Base-by-base conservation (phyloP, 2,329 filamentous ascomycete species). In the Ophioceras dolichostomum region DNA sequence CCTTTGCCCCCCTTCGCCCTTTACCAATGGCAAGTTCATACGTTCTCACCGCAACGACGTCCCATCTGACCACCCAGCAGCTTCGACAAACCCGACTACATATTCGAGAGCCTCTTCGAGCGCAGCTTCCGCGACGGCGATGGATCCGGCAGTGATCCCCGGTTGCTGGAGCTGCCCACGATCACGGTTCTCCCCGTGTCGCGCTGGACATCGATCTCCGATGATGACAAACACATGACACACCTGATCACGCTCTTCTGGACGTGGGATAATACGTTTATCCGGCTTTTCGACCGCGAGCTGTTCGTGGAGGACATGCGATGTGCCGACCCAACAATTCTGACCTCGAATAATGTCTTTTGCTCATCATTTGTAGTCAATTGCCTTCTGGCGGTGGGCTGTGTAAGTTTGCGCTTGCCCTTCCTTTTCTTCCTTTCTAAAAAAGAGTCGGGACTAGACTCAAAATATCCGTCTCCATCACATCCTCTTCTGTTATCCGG, bases 331-430 rank as follows among this genome's bases (percentile, higher is more conserved):
- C 26, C 14, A 6, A 17, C 5, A 12, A 14, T 21, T 12, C 18
- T 27, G 19, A 24, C 26, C 10, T 26, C 32, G 10, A 34, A 31
- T n/a, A 12, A 21, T n/a, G 14, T 22, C 24, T 51, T 50, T 33
- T 52, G 49, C 36, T 47, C 49, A 5, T 28, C 39, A 10, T 39
- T 47, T 6, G 41, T 52, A 2, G 39, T 52, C 31, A 48, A 50
- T 26, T 40, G 45, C 16, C 37, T 52, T 3, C 26, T 51, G 5
- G 43, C 50, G 10, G 38, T 45, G 28, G 39, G 43, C 13, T 40
- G 34, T 37, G 50, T 49, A 32, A 28, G 45, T 39, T 17, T 34
- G 9, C n/a, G n/a, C n/a, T n/a, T n/a, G n/a, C n/a, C n/a, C n/a
- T 14, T 20, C 8, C n/a, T 10, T 21, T 17, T 5, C 16, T 24